Evolutionary conservation across 129 eudicot genomes (phyloP), one percentile per base, ranked within the genome.

Genomic region (Ambrosia trifida): DNA sequence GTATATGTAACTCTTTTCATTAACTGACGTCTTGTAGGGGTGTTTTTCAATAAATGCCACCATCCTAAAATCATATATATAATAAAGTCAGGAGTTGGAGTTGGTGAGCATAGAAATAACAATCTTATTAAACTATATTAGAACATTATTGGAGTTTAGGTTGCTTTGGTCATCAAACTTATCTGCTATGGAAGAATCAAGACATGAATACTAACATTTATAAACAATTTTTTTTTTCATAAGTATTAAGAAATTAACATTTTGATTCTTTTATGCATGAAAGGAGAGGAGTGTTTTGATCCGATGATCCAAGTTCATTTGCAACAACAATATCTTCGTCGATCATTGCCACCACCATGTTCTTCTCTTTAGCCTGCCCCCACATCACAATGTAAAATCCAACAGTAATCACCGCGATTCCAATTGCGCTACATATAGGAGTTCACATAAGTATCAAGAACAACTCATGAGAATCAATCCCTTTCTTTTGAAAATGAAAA

Each of bases 331-430:
- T 20, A 64, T 51, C 66, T 1, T 5, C 32, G 6, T 36, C 46
- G 10, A 47, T 49, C 64, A 51, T 35, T 36, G 28, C 14, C 14
- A 11, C 17, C 36, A 50, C 49, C 63, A 7, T 74, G 32, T 33
- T 24, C 63, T 60, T 77, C 64, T 77, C 71, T 69, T 77, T 77
- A 4, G 58, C 64, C 40, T 69, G 46, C 30, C 71, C 76, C 81
- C 76, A 77, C 66, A 69, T 62, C 57, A 77, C 76, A 6, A 45
- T 9, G 62, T 77, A 77, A 72, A 71, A 66, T 71, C 76, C 71
- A 30, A 6, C 13, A 3, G 64, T 18, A 77, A 77, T 33, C 40
- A 69, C 61, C 7, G 19, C 11, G 4, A 65, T 75, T 28, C 81
- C 81, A 61, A 77, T 77, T 46, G 70, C 54, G 5, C 81, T 77